Evolutionary conservation across 2,329 filamentous ascomycete species (phyloP), one percentile per base, ranked within the genome.

Genomic region (Purpureocillium takamizusanense): DNA sequence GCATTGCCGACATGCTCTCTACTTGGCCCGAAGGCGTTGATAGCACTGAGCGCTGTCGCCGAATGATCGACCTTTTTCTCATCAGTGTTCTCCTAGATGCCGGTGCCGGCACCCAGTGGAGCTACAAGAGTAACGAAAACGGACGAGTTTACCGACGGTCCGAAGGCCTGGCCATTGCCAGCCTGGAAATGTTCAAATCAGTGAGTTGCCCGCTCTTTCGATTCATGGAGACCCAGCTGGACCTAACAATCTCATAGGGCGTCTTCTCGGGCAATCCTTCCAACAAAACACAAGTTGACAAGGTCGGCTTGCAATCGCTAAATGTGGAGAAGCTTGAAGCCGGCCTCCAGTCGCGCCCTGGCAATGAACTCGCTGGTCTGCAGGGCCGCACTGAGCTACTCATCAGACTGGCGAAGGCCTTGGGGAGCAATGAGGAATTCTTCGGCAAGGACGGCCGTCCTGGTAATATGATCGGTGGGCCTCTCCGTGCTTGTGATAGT

Each of bases 231-330:
- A 16, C 13, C n/a, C 31, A 21, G 12, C 15, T 8, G 14, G 6
- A 39, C 54, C 52, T n/a, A 37, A 55, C 33, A n/a, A 30, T 32
- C 29, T 7, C 4, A 35, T 39, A 77, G 67, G 92, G 92, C 27
- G 56, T 86, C 27, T 97, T 97, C 65, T 95, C 88, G 47, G 85
- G 88, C 60, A 78, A 90, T 55, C 70, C 77, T 3, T 72, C 66
- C 41, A 87, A 95, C 62, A 88, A 87, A 36, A 86, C 79, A 54
- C 89, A 94, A 59, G 92, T 97, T 21, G 90, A 98, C 63, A 87
- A 83, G 46, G 77, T 78, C 6, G 92, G 83, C 0, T 67, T 98
- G 48, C 78, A 76, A 50, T 78, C 70, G 40, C 63, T 97, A 41
- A 92, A 83, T 0, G 70, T 83, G 10, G 79, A 87, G 25, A 71